Percentiles rank a stretch among this genome's conserved stretches.
Evolutionary conservation across 2,329 filamentous ascomycete species (phyloP).

Genomic region (Emergomyces orientalis): DNA sequence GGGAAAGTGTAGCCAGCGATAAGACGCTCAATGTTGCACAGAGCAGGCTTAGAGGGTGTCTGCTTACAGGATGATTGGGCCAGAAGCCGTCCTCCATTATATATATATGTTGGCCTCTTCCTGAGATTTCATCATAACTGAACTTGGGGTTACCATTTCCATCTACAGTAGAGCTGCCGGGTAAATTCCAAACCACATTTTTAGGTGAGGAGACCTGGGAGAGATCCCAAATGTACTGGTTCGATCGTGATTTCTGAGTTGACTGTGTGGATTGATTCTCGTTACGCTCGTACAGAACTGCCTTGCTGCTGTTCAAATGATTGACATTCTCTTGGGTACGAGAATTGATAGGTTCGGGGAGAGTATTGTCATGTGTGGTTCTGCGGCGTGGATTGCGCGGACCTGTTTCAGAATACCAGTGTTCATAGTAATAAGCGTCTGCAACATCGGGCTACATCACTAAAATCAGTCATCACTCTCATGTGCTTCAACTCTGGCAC

Average conservation of each 20-base stretch:
- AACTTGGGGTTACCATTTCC: neutral
- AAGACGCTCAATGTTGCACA: neutral
- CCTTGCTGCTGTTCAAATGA: neutral
- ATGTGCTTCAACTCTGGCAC: neutral
- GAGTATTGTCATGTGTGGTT: neutral
- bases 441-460: neutral
- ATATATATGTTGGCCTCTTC: neutral
- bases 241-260: neutral
- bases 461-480: neutral
- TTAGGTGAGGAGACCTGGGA: neutral
- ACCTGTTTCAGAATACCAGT: neutral
- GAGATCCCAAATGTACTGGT: neutral
- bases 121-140: neutral
- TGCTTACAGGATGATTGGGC: neutral
- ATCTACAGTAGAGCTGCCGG: neutral
- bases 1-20: neutral
- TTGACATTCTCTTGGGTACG: neutral
- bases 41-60: neutral
- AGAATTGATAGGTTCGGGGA: neutral
- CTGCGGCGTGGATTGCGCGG: neutral
- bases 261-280: neutral
- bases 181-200: neutral
- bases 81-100: neutral
- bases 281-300: neutral
- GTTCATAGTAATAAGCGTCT: neutral